Base-by-base conservation (phyloP, 371 early-diverging fungal genomes). In the Lichtheimia ornata region DNA sequence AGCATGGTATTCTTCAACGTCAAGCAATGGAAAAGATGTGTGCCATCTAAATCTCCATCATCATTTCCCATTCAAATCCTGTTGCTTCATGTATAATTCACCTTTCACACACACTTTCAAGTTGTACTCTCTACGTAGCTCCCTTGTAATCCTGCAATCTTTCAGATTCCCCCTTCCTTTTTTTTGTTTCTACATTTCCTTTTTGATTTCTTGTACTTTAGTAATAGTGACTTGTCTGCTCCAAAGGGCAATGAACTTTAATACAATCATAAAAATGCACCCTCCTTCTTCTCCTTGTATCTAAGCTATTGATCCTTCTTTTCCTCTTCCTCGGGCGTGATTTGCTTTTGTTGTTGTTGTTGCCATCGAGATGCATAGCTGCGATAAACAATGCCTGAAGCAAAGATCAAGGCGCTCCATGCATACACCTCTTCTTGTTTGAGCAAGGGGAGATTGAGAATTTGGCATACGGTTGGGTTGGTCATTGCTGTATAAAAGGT, bases 11-110 rank as follows among this genome's bases (percentile, higher is more conserved):
- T 18, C 62, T 79, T 43, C 80, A 79, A 54, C 66, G 79, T 49
- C 79, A 79, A 67, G 79, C 79, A 40, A 76, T 76, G 73, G 79
- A 79, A 63, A 79, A 79, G 65, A 76, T 74, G 71, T 79, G 76
- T 61, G 73, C 71, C 56, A 73, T 73, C 47, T 69, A 35, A 56
- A 47, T 61, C 35, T n/a, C n/a, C n/a, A n/a, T n/a, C 35, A 9
- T 35, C 35, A 35, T 35, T 35, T 35, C 35, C 35, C 1, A 35
- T 35, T 11, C 35, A 4, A 35, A 28, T 7, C 35, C 35, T 35
- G 35, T 11, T 35, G 35, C 35, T 35, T 35, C 5, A 35, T 35
- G 35, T 35, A 35, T 35, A 35, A 35, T 35, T 35, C 35, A 9
- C 35, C 35, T 35, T 35, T 35, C 7, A 7, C 4, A 35, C 35